phyloP scores from a whole-genome alignment of 768 basidiomycete genomes.

The Tulasnella sp. region DNA sequence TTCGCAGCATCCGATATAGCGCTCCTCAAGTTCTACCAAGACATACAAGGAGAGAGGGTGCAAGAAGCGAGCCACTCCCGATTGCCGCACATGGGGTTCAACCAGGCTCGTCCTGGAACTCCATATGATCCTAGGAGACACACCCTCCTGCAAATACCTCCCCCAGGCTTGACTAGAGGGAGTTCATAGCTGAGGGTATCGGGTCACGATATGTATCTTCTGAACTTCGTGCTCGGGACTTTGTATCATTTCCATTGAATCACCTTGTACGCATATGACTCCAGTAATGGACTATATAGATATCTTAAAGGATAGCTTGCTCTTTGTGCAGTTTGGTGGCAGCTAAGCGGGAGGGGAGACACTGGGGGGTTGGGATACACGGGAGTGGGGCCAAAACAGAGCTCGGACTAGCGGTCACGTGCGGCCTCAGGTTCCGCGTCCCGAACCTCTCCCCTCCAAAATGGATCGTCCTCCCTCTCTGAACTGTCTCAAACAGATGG shows the following conservation, averaged over 20 bases:
- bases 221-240: not conserved
- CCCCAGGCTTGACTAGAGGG: not conserved
- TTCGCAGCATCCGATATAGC: not conserved
- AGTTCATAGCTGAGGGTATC: not conserved
- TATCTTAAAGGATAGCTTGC: too few relatives aligned
- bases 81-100: not conserved
- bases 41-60: not conserved
- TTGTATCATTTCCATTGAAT: too few relatives aligned
- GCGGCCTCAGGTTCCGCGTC: not conserved
- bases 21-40: not conserved
- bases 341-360: too few relatives aligned
- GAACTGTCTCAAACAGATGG: not conserved
- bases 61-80: not conserved
- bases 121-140: not conserved
- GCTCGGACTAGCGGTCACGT: not conserved
- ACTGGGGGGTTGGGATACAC: too few relatives aligned
- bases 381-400: not conserved
- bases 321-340: too few relatives aligned
- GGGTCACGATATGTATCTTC: not conserved
- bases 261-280: too few relatives aligned
- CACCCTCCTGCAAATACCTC: not conserved
- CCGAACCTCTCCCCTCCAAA: not conserved
- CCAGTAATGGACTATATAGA: too few relatives aligned
- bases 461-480: not conserved
- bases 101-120: not conserved